Evolutionary conservation across 768 basidiomycete species (phyloP), one percentile per base, ranked within the genome.

Genomic region (Suillus spraguei): DNA sequence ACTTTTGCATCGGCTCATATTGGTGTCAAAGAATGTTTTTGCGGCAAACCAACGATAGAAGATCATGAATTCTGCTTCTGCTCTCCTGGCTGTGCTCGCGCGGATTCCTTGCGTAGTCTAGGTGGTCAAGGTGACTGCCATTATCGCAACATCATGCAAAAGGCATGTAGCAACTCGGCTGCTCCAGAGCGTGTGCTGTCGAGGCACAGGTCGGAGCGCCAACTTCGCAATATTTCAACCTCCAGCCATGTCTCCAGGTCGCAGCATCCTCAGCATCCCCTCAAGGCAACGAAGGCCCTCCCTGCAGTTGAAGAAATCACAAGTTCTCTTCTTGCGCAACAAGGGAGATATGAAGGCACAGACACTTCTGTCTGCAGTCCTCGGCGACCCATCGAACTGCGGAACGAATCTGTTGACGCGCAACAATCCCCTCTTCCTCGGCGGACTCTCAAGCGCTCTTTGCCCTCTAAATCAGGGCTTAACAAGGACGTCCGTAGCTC

Each of bases 31-130:
- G 39, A 64, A 17, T 75, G 74, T 50, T 69, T 69, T 52, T 76
- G 74, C 17, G 75, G 75, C 17, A 63, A 44, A 14, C 54, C 47
- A 42, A 75, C 74, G 0, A 47, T 65, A 0, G 60, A 67, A 58
- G 66, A 60, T 13, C 74, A 75, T 42, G 73, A 76, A 0, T 72
- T 69, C 50, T 74, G 64, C 64, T 76, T 65, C 53, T 75, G 74
- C 44, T 75, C 75, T 22, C 63, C 62, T 3, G 2, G 61, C 0
- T 76, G 75, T 13, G 75, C 74, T 10, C 73, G 69, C 24, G 42
- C 20, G 17, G 75, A 76, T 32, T 59, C 75, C 32, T 65, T 75
- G 20, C 67, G 68, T 32, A 68, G 73, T 4, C 70, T 76, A 28
- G 67, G 55, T 2, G 61, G 28, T 17, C 16, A 60, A 16, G 59